Evolutionary conservation across 192 early-diverging fungal genomes (phyloP), one percentile per base, ranked within the genome.

Genomic region (Coemansia sp.): DNA sequence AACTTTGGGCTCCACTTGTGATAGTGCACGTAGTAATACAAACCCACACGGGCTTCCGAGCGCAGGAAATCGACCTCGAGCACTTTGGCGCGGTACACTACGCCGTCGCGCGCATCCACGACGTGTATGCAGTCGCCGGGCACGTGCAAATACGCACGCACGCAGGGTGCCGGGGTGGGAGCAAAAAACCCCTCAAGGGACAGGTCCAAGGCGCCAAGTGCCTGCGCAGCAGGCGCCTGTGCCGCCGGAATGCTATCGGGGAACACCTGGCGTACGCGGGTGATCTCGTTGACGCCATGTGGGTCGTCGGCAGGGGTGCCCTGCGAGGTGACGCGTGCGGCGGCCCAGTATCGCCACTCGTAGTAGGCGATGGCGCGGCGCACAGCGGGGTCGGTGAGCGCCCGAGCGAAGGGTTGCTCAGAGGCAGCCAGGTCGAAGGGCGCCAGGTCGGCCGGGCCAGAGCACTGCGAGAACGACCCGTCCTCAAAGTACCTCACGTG

Each of bases 401-500:
- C 38, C n/a, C n/a, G n/a, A n/a, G n/a, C n/a, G n/a, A n/a, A n/a
- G n/a, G n/a, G n/a, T n/a, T n/a, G n/a, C n/a, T n/a, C n/a, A n/a
- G n/a, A n/a, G n/a, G 40, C 10, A 0, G 46, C 45, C 2, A 70
- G 66, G 18, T 68, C 62, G 2, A 71, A 51, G 15, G 68, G 52
- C 23, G 52, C 46, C 49, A 78, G 60, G n/a, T 78, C 75, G 55
- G 63, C 39, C 0, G 65, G 48, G 37, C 51, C 62, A 14, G 34
- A 6, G 34, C 75, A 78, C 21, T 23, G 14, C 8, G 75, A 67
- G 14, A 41, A 78, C 12, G 69, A 72, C 3, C 64, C 64, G 48
- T 78, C 75, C 48, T 78, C 75, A 50, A 78, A 78, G 56, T 65
- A 72, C 15, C 69, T 69, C 49, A 74, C 71, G 30, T 74, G 60